These are phyloP conservation scores for Kuraishia ogatae DNA, from an alignment of 805 yeast species.

Conservation along the genomic window DNA sequence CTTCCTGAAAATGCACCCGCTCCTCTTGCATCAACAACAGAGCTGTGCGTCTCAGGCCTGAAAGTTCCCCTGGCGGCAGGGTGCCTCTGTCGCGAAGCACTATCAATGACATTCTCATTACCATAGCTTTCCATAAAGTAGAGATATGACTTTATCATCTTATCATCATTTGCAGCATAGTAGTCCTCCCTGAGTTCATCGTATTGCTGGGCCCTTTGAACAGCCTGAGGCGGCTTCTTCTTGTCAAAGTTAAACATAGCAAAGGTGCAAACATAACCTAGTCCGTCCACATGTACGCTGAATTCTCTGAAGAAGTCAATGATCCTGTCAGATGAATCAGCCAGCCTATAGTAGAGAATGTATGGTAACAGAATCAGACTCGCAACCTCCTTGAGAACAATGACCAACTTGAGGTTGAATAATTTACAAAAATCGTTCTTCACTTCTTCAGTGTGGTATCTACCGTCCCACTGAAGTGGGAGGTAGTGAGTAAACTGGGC, in stretches of 20 bases:
- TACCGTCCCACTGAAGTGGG: constrained; percentile 82
- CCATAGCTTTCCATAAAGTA: constrained; percentile 84
- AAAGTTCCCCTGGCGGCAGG: not conserved
- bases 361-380: constrained; percentile 84
- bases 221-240: constrained; percentile 8
- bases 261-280: constrained; percentile 90
- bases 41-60: not conserved
- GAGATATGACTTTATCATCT: constrained; percentile 87
- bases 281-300: constrained; percentile 85
- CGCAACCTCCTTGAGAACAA: constrained; percentile 69
- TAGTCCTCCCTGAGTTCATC: constrained; percentile 29
- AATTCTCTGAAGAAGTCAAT: constrained; percentile 88
- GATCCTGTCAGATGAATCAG: constrained; percentile 63
- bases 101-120: constrained; percentile 22
- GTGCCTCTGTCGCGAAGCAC: not conserved
- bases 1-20: not conserved
- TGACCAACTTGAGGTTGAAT: constrained; percentile 63
- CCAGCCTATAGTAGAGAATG: constrained; percentile 77
- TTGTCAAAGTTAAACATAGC: constrained; percentile 85
- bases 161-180: constrained; percentile 56
- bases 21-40: not conserved
- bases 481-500: constrained; percentile 85
- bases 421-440: constrained; percentile 74
- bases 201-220: constrained; percentile 1
- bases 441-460: constrained; percentile 76